Conservation (phyloP, 148 eudicot genomes). For the Drosera capensis region DNA sequence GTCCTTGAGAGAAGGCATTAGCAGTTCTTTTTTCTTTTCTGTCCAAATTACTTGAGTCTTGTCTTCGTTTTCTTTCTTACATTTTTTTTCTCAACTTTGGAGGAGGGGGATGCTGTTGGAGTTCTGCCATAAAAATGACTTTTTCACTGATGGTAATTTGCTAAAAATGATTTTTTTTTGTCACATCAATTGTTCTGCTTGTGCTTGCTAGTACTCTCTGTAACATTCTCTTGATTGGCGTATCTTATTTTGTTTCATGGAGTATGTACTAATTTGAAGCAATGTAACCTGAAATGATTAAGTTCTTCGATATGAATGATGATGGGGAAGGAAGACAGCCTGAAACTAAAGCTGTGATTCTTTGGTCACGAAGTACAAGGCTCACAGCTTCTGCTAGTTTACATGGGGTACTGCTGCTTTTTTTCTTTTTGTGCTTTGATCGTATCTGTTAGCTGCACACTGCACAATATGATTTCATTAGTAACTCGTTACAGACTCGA, state of each 20-base stretch:
- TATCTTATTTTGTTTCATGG: constrained; percentile 1
- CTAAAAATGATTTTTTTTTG: neutral
- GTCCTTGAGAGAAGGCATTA: too few relatives aligned
- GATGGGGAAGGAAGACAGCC: constrained; percentile 61
- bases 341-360: constrained; percentile 91
- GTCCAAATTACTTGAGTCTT: too few relatives aligned
- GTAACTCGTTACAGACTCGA: neutral
- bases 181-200: neutral
- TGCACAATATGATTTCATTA: neutral
- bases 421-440: neutral
- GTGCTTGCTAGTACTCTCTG: too few relatives aligned
- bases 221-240: neutral
- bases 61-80: too few relatives aligned
- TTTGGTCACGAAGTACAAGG: constrained; percentile 54
- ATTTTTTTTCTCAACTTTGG: too few relatives aligned
- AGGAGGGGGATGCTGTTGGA: too few relatives aligned
- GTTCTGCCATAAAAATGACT: too few relatives aligned
- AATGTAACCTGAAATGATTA: constrained; percentile 24
- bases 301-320: constrained; percentile 78
- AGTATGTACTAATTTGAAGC: constrained; percentile 9
- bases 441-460: neutral
- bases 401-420: constrained; percentile 67
- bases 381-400: constrained; percentile 94
- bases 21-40: too few relatives aligned
- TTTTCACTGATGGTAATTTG: too few relatives aligned